Evolutionary conservation across 2,329 filamentous ascomycete species (phyloP).

Genomic region (Hypoxylon sp.): DNA sequence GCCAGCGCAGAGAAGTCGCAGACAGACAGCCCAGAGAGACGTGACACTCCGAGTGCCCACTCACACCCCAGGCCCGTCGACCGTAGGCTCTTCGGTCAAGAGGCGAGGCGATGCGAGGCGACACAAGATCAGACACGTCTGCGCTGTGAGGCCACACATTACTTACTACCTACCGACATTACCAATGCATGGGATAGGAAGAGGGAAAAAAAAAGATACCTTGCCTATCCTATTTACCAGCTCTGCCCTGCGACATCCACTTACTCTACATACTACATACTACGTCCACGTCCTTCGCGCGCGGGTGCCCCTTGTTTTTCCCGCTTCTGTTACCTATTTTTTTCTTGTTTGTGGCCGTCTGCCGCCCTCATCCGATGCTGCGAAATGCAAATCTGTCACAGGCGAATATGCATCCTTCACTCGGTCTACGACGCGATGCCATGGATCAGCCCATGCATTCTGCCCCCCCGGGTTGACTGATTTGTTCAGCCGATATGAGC

Average conservation of each 20-base stretch:
- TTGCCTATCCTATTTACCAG: slow-evolving; percentile 18
- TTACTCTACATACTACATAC: slow-evolving; percentile 10
- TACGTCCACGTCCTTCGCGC: slow-evolving; percentile 23
- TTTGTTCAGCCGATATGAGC: slow-evolving; percentile 48
- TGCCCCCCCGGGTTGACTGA: slow-evolving; percentile 45
- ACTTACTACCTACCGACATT: slow-evolving; percentile 42
- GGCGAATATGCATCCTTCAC: slow-evolving; percentile 47
- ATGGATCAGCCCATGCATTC: slow-evolving; percentile 47
- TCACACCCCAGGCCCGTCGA: slow-evolving; percentile 43
- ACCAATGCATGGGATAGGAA: slow-evolving; percentile 37
- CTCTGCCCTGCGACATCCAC: slow-evolving; percentile 22
- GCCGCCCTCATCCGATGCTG: slow-evolving; percentile 48
- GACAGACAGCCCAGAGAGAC: slow-evolving; percentile 46
- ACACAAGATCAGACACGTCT: slow-evolving; percentile 49
- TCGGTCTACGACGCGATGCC: slow-evolving; percentile 47
- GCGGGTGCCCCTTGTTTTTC: slow-evolving; percentile 28
- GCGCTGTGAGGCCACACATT: slow-evolving; percentile 45
- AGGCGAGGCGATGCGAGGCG: slow-evolving; percentile 48
- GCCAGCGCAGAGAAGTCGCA: slow-evolving; percentile 44
- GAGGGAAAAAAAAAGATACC: slow-evolving; percentile 16
- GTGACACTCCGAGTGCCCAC: slow-evolving; percentile 46
- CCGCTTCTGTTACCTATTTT: slow-evolving; percentile 22
- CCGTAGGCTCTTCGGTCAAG: slow-evolving; percentile 47
- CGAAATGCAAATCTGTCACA: slow-evolving; percentile 49
- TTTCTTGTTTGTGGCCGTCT: slow-evolving; percentile 44